Percentiles rank a stretch among this genome's conserved stretches.
These are phyloP conservation scores for Sarocladiaceae sp. DNA, from an alignment of 2,329 filamentous ascomycete genomes.

Conservation along the genomic window DNA sequence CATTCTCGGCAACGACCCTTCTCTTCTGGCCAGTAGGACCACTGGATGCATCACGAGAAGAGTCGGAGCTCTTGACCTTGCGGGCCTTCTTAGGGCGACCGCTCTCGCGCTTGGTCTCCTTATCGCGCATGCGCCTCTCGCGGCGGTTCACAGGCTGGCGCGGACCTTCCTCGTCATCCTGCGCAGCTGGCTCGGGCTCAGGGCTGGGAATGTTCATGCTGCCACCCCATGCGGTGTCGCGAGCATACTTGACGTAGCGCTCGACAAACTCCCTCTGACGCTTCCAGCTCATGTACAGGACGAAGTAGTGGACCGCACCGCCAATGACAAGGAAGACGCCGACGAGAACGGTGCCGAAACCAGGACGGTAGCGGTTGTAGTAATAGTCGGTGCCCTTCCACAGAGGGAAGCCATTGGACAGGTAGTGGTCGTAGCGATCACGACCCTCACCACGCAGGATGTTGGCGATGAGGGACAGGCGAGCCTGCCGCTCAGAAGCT, in stretches of 20 bases:
- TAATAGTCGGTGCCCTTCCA: conserved; percentile 99
- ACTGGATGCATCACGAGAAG: conserved; percentile 42
- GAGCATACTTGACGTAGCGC: conserved; percentile 84
- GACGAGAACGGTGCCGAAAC: conserved; percentile 76
- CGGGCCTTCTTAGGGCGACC: conserved; percentile 46
- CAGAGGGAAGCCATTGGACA: conserved; percentile 85
- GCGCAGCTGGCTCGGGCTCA: conserved; percentile 40
- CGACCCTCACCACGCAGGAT: conserved; percentile 78
- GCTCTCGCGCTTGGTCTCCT: conserved; percentile 69
- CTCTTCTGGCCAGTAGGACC: conserved; percentile 75
- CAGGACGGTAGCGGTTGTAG: conserved; percentile 89
- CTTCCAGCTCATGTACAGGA: conserved; percentile 81
- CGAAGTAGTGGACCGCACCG: conserved; percentile 82
- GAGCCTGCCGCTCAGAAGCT: conserved; percentile 77
- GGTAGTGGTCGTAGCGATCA: conserved; percentile 91
- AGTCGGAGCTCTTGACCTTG: conserved; percentile 25
- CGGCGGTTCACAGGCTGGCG: conserved; percentile 70
- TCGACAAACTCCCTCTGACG: conserved; percentile 88
- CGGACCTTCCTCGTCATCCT: conserved; percentile 44
- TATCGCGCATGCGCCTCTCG: conserved; percentile 85
- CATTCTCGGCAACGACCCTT: conserved; percentile 88
- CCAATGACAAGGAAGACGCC: conserved; percentile 81
- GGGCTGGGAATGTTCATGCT: conserved; percentile 68
- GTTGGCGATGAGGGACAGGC: conserved; percentile 78
- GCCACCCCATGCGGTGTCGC: conserved; percentile 86